Percentiles rank a stretch among this genome's conserved stretches.
Evolutionary conservation across 352 stramenopile genomes (phyloP).

Genomic region (Plasmopara muralis): DNA sequence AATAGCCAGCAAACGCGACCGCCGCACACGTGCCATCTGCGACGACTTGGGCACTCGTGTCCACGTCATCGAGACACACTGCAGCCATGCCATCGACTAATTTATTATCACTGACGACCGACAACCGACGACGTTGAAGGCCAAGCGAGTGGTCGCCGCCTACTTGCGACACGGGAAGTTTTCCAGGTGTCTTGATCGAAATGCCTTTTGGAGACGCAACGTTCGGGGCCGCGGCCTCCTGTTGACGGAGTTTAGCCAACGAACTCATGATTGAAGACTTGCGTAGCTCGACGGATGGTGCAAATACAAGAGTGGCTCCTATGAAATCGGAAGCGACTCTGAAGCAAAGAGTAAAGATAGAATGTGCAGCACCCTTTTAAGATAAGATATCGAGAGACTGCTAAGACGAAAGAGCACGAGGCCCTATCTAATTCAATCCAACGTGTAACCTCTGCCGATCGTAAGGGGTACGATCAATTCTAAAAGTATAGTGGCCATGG

Average conservation of each 20-base stretch:
- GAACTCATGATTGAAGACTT: constrained; percentile 45
- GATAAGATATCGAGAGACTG: neutral
- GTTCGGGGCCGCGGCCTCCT: constrained; percentile 55
- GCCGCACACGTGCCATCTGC: constrained; percentile 54
- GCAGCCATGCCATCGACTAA: constrained; percentile 71
- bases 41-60: constrained; percentile 33
- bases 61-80: constrained; percentile 49
- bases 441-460: neutral
- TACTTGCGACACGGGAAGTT: constrained; percentile 29
- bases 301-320: constrained; percentile 10
- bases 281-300: constrained; percentile 21
- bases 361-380: no score
- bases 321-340: no score
- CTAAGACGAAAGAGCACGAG: neutral
- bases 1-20: constrained; percentile 62
- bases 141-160: constrained; percentile 47
- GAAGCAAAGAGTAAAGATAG: neutral
- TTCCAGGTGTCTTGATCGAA: constrained; percentile 58
- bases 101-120: constrained; percentile 77
- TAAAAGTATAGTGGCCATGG: neutral
- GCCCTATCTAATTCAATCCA: neutral
- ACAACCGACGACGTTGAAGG: constrained; percentile 58
- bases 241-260: constrained; percentile 47
- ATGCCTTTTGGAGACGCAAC: constrained; percentile 79
- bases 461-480: neutral